These are phyloP conservation scores for Grosmannia serpens DNA, from an alignment of 2,329 filamentous ascomycete species.

Conservation along the genomic window DNA sequence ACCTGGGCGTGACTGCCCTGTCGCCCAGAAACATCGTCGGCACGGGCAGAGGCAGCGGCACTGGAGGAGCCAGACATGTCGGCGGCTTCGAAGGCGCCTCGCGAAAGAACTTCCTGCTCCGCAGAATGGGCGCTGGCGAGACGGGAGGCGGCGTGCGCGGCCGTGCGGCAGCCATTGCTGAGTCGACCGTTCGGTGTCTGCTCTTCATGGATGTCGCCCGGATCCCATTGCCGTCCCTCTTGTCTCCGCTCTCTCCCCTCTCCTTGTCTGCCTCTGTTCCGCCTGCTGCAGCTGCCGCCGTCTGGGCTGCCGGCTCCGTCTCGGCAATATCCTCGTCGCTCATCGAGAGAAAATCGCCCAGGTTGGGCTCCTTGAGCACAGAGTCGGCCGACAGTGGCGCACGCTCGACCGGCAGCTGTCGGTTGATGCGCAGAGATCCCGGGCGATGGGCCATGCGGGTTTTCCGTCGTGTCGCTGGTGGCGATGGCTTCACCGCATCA, in stretches of 20 bases:
- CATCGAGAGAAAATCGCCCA: conserved; percentile 41
- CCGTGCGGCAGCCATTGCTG: background rate
- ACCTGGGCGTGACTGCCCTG: background rate
- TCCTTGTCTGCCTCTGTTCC: background rate
- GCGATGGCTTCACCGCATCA: background rate
- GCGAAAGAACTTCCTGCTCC: background rate
- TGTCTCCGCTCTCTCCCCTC: no score
- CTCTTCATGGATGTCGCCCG: background rate
- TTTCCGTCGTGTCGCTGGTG: conserved; percentile 8
- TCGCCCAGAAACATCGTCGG: conserved; percentile 2
- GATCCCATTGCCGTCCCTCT: no score
- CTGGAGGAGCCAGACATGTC: conserved; percentile 14
- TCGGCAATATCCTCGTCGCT: conserved; percentile 50
- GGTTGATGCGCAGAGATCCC: conserved; percentile 7
- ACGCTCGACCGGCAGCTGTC: conserved; percentile 5
- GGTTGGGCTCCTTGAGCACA: conserved; percentile 36
- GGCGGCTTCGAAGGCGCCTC: conserved; percentile 16
- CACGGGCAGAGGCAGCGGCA: conserved; percentile 15
- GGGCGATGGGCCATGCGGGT: conserved; percentile 1
- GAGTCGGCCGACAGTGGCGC: conserved; percentile 17
- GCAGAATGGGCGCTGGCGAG: background rate
- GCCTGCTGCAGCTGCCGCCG: background rate
- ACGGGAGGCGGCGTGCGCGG: background rate
- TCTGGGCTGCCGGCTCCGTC: conserved; percentile 6
- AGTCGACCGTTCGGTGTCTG: background rate